Percentiles rank a stretch among this genome's conserved stretches.
Conservation (phyloP, 2,329 filamentous ascomycete genomes). For the Penicillium sp. region DNA sequence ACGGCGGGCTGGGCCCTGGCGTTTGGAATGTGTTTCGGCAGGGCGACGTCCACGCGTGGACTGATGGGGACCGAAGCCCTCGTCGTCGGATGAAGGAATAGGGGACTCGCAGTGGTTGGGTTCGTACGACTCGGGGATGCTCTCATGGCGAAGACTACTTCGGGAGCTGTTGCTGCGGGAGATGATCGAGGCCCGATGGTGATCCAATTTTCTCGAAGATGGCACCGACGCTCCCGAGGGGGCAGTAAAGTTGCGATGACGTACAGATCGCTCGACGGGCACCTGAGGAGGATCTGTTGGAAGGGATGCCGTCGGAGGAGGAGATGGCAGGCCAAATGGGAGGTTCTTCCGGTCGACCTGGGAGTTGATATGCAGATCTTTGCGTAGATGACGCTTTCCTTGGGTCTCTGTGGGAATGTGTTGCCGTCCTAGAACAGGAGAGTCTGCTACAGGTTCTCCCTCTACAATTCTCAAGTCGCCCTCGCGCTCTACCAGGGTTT, state of each 20-base stretch:
- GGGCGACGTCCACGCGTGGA: constrained; percentile 8
- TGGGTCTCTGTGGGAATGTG: neutral
- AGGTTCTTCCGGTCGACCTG: constrained; percentile 15
- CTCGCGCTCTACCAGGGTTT: constrained; percentile 7
- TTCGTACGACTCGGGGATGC: constrained; percentile 15
- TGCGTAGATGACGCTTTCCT: constrained; percentile 10
- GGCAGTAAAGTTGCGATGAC: constrained; percentile 20
- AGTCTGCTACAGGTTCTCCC: constrained; percentile 19
- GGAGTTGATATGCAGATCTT: constrained; percentile 14
- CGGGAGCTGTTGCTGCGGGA: constrained; percentile 26
- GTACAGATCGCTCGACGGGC: constrained; percentile 2
- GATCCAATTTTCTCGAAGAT: constrained; percentile 11
- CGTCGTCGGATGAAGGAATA: constrained; percentile 43
- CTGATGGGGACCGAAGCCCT: constrained; percentile 26
- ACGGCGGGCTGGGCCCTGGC: constrained; percentile 6
- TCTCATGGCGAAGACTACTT: constrained; percentile 24
- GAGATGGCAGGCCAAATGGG: constrained; percentile 25
- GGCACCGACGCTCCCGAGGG: constrained; percentile 1
- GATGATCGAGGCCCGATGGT: constrained; percentile 15
- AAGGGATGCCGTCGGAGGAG: constrained; percentile 28
- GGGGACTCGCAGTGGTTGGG: constrained; percentile 30
- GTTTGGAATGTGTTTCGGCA: constrained; percentile 13
- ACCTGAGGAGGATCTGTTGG: constrained; percentile 20
- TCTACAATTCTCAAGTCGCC: neutral
- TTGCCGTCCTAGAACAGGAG: constrained; percentile 20